phyloP scores from a whole-genome alignment of 2,329 filamentous ascomycete species.

The Pseudogymnoascus sp. region DNA sequence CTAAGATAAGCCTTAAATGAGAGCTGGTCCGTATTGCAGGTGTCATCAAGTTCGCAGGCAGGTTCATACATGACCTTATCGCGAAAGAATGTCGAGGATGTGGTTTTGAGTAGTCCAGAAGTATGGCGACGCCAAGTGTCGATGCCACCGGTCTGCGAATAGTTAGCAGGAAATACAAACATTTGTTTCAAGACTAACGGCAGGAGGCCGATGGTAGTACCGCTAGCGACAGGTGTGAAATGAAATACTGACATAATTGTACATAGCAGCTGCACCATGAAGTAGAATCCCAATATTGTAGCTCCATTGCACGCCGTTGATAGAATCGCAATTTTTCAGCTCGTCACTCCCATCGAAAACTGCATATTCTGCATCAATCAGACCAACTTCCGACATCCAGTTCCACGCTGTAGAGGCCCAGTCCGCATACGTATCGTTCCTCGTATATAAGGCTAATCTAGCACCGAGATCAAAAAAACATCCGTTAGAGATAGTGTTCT shows the following conservation, averaged over 20 bases:
- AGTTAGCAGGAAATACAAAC: not conserved
- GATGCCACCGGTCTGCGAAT: conserved; percentile 37
- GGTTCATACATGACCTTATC: conserved; percentile 56
- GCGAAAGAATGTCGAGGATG: conserved; percentile 49
- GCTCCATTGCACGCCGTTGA: conserved; percentile 58
- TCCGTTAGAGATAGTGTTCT: conserved; percentile 56
- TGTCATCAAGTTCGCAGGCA: conserved; percentile 54
- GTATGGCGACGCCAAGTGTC: conserved; percentile 51
- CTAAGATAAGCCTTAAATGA: conserved; percentile 59
- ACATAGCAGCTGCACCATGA: conserved; percentile 60
- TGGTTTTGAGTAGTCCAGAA: conserved; percentile 48
- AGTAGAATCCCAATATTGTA: conserved; percentile 64
- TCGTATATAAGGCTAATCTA: conserved; percentile 68
- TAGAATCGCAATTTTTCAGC: conserved; percentile 47
- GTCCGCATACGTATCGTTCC: conserved; percentile 66
- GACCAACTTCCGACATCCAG: conserved; percentile 52
- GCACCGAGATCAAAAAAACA: conserved; percentile 58
- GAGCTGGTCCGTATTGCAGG: conserved; percentile 55
- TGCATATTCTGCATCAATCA: conserved; percentile 53
- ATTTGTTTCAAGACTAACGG: not conserved
- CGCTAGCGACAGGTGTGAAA: not conserved
- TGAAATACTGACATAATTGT: conserved; percentile 47
- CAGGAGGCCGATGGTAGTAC: not conserved
- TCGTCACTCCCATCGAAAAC: conserved; percentile 57
- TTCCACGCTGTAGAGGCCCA: conserved; percentile 71